Evolutionary conservation across 805 yeast genomes (phyloP), one percentile per base, ranked within the genome.

Genomic region (Scheffersomyces spartinae): DNA sequence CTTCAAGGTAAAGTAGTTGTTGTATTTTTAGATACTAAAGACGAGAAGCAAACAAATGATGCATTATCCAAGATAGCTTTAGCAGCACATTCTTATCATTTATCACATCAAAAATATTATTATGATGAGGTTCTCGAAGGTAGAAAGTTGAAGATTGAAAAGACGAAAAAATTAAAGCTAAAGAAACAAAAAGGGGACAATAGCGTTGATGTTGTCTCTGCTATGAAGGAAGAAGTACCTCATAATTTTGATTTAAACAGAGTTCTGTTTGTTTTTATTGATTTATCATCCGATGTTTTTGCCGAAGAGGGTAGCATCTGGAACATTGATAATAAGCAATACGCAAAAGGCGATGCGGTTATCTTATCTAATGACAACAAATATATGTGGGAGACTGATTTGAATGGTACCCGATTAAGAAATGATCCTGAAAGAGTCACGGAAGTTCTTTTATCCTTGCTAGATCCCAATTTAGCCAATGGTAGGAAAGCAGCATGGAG

Each of bases 281-380:
- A 79, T 39, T 35, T 71, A 11, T 43, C 61, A 2, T 39, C 43
- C 1, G 35, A 46, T 4, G 36, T 60, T 7, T 43, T 61, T 4
- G 23, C 38, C 3, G 21, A 33, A 9, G 24, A 28, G 7, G 60
- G 55, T 30, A 31, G 31, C 11, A 33, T 31, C 3, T 64, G 73
- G 68, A 50, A 53, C 9, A 42, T 55, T 16, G 42, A 56, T 20
- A 34, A 47, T 2, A 37, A 42, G n/a, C 28, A 39, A 0, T 62
- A 53, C 33, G 32, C 45, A 7, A 42, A 51, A 2, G 88, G 86
- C 5, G 82, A 78, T 42, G 55, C 70, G 0, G 39, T 80, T 2
- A 45, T 80, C 2, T 48, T 76, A 3, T 51, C 61, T 17, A 62
- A 62, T 34, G 62, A 66, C 53, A 44, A 56, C 47, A 33, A 34